phyloP scores from a whole-genome alignment of 768 basidiomycete species.

The Fistulinella prunicolor region DNA sequence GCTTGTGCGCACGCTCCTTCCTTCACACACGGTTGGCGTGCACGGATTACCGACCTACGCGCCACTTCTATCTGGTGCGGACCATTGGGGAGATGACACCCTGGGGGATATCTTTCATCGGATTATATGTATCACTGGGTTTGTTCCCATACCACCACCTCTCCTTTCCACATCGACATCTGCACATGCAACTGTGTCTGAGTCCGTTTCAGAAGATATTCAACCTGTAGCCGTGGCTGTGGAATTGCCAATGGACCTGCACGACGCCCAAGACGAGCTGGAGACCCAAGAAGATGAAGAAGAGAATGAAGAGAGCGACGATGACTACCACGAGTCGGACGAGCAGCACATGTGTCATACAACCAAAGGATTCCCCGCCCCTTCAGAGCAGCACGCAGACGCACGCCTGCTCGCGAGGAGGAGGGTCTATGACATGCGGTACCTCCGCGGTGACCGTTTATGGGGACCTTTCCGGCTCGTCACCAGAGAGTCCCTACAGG shows the following conservation, averaged over 20 bases:
- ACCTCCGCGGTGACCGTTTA: conserved; percentile 25
- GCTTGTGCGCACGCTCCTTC: conserved; percentile 27
- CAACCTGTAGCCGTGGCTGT: too few species aligned
- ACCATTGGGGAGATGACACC: conserved; percentile 26
- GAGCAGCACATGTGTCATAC: background rate
- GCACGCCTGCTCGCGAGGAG: conserved; percentile 28
- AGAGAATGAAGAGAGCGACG: background rate
- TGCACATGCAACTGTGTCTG: too few species aligned
- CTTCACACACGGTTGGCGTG: conserved; percentile 20
- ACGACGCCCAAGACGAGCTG: background rate
- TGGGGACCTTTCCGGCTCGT: conserved; percentile 30
- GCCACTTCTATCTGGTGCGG: conserved; percentile 15
- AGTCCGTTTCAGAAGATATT: too few species aligned
- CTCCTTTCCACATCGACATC: background rate
- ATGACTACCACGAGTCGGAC: background rate
- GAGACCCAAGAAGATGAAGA: background rate
- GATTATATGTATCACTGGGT: conserved; percentile 45
- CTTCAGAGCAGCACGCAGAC: conserved; percentile 17
- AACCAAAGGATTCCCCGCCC: conserved; percentile 8
- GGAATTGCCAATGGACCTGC: background rate
- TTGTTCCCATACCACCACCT: conserved; percentile 30
- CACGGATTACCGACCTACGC: conserved; percentile 12
- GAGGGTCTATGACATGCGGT: conserved; percentile 32
- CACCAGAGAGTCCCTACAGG: conserved; percentile 1
- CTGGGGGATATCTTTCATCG: conserved; percentile 39